Evolutionary conservation across 202 grass and related monocot species (phyloP).

Genomic region (Hordeum pubiflorum): DNA sequence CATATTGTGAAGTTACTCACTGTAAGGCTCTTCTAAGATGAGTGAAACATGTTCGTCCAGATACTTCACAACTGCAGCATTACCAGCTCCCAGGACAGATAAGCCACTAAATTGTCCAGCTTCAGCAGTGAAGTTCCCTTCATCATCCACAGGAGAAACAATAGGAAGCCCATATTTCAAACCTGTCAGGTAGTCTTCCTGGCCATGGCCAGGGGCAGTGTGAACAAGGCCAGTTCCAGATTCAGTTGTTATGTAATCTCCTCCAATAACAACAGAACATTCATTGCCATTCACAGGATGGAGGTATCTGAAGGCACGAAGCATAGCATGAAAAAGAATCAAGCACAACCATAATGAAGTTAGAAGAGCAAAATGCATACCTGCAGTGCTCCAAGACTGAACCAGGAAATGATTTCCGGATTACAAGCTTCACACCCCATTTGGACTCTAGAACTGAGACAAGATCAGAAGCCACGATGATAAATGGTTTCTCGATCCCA

Average conservation of each 20-base stretch:
- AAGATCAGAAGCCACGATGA: constrained; percentile 78
- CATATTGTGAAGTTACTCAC: constrained; percentile 52
- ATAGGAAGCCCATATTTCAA: constrained; percentile 90
- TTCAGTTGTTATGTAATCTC: constrained; percentile 96
- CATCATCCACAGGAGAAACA: constrained; percentile 85
- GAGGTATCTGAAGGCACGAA: constrained; percentile 49
- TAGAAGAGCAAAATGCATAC: constrained; percentile 28
- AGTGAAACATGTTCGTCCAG: constrained; percentile 63
- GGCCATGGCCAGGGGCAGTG: constrained; percentile 96
- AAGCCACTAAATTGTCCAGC: constrained; percentile 76
- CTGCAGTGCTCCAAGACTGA: constrained; percentile 82
- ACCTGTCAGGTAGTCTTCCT: constrained; percentile 91
- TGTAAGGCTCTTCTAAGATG: constrained; percentile 87
- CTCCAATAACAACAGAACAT: constrained; percentile 81
- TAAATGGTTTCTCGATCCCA: constrained; percentile 43
- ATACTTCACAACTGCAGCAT: constrained; percentile 69
- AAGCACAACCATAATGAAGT: constrained; percentile 10
- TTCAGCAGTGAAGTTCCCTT: constrained; percentile 85
- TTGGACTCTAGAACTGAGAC: constrained; percentile 78
- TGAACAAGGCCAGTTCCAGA: constrained; percentile 97
- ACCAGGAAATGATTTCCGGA: constrained; percentile 67
- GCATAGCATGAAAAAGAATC: constrained; percentile 9
- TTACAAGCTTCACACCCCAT: constrained; percentile 68
- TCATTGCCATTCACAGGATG: constrained; percentile 83
- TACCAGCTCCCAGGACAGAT: constrained; percentile 79